Evolutionary conservation across 1,284 basidiomycete species (phyloP).

Genomic region (Rhodotorula sp.): DNA sequence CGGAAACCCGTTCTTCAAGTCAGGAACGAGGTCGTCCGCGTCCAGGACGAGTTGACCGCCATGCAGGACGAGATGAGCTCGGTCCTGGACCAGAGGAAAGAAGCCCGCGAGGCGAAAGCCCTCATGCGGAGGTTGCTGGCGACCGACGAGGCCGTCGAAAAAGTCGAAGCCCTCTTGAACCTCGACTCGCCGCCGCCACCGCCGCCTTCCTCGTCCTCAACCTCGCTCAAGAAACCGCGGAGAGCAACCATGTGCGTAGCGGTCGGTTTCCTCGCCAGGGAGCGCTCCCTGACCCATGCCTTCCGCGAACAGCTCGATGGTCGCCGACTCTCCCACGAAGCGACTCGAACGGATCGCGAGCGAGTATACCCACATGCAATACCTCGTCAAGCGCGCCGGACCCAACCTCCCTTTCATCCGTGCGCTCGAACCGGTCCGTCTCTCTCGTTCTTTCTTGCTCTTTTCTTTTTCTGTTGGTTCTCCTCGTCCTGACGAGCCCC

Average conservation of each 20-base stretch:
- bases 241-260: slow-evolving; percentile 19
- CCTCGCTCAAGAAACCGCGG: background rate
- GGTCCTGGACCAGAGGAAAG: slow-evolving; percentile 70
- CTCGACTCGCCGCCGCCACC: slow-evolving; percentile 5
- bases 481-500: background rate
- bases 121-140: slow-evolving; percentile 40
- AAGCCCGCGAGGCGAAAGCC: slow-evolving; percentile 79
- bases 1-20: slow-evolving; percentile 51
- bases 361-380: slow-evolving; percentile 89
- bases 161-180: slow-evolving; percentile 44
- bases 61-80: slow-evolving; percentile 70
- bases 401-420: slow-evolving; percentile 68
- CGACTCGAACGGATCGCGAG: slow-evolving; percentile 75
- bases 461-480: slow-evolving; percentile 34
- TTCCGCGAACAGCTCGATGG: slow-evolving; percentile 9
- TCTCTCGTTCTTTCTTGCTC: background rate
- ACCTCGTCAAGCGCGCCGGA: slow-evolving; percentile 78
- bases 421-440: slow-evolving; percentile 79
- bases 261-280: background rate
- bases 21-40: slow-evolving; percentile 61
- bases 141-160: slow-evolving; percentile 43
- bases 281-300: background rate
- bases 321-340: slow-evolving; percentile 57
- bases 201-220: too few species aligned
- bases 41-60: slow-evolving; percentile 54